These are phyloP conservation scores for Rachicladosporium sp. DNA, from an alignment of 2,329 filamentous ascomycete genomes.

Conservation along the genomic window DNA sequence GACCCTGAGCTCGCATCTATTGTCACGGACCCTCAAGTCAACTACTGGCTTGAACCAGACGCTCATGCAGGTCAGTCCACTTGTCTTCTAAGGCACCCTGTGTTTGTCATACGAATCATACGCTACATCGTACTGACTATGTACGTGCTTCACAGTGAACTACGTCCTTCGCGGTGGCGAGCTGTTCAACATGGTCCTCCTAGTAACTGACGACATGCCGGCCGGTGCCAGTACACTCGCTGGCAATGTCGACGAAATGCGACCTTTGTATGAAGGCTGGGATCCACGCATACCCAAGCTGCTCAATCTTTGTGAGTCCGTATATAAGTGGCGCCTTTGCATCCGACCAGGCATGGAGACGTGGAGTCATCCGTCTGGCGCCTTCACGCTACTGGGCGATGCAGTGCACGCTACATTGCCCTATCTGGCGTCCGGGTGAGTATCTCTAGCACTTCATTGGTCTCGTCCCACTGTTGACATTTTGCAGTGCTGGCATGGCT, in stretches of 20 bases:
- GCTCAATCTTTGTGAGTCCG: constrained; percentile 43
- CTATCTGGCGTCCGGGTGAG: constrained; percentile 41
- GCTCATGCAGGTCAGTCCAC: constrained; percentile 31
- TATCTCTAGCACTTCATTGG: background rate
- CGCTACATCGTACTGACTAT: too few species aligned
- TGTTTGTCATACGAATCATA: background rate
- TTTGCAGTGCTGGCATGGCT: constrained; percentile 40
- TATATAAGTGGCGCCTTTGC: constrained; percentile 50
- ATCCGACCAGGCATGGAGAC: constrained; percentile 42
- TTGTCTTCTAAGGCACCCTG: background rate
- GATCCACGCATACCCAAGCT: constrained; percentile 45
- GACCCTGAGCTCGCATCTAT: constrained; percentile 35
- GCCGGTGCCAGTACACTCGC: constrained; percentile 32
- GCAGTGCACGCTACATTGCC: constrained; percentile 53
- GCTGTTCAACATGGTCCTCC: constrained; percentile 40
- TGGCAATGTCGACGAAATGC: constrained; percentile 43
- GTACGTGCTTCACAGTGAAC: constrained; percentile 29
- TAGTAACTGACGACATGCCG: constrained; percentile 40
- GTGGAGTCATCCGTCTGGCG: constrained; percentile 45
- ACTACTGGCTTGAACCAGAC: constrained; percentile 41
- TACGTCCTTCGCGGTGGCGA: constrained; percentile 38
- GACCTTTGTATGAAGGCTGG: constrained; percentile 43
- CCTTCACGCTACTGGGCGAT: constrained; percentile 50
- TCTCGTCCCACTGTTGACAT: background rate
- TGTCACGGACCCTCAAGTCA: constrained; percentile 37